Evolutionary conservation across 1,284 basidiomycete species (phyloP), one percentile per base, ranked within the genome.

Genomic region (Cryptococcus amylolentus): DNA sequence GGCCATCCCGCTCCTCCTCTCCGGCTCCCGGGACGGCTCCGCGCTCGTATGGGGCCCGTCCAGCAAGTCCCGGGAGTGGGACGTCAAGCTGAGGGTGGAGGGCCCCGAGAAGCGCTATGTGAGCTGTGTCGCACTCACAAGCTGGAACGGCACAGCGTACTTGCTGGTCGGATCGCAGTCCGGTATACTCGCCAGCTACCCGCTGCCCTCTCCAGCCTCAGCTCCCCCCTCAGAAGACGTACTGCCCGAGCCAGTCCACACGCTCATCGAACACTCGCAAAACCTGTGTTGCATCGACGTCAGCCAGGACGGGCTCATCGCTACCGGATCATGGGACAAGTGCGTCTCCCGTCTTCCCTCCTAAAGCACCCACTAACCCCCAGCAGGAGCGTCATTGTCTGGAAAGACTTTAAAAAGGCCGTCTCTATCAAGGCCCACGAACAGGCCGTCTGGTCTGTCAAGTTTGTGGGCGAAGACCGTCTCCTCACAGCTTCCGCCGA

Each of bases 291-390:
- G 91, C 27, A 80, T 99, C 58, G 83, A 91, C 70, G 83, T 85
- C 5, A 83, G 84, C 20, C 73, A 83, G 12, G 81, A 82, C 54
- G 89, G 89, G 6, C 81, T 84, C 55, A 85, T 95, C 58, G 85
- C 95, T 55, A 94, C 91, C n/a, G 95, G 95, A 20, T 95, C 91
- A 57, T 98, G 95, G 95, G 96, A 98, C 78, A 88, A 83, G 91
- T 92, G 70, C 77, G 86, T 77, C 23, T 46, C 23, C 27, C 31
- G 31, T 31, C 31, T 31, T 31, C 2, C 2, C 31, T 7, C 31
- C 1, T 2, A 14, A 39, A 43, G 13, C 1, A 20, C 13, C 8
- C 13, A 39, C 49, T 28, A n/a, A 27, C n/a, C 23, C 5, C 1
- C n/a, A 8, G 13, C 70, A 95, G 92, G 67, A 93, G 93, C 0